These are phyloP conservation scores for Microbotryum scabiosae DNA, from an alignment of 1,284 basidiomycete species.

Conservation along the genomic window DNA sequence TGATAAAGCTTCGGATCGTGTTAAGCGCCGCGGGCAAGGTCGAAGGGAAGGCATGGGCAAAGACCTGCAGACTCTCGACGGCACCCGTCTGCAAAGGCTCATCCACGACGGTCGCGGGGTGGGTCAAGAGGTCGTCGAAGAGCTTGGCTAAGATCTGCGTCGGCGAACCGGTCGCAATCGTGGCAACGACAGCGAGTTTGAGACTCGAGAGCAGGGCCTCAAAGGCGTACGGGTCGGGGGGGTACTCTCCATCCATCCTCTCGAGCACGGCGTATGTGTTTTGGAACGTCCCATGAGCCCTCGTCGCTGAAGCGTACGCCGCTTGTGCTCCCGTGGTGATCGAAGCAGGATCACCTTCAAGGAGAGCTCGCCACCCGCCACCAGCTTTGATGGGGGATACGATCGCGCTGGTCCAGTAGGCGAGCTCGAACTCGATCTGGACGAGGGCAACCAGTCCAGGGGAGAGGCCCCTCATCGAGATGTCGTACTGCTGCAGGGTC, in stretches of 20 bases:
- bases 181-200: background rate
- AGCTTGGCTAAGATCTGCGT: slow-evolving; percentile 3
- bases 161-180: slow-evolving; percentile 1
- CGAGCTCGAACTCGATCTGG: slow-evolving; percentile 69
- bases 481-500: slow-evolving; percentile 67
- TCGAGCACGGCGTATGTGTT: slow-evolving; percentile 8
- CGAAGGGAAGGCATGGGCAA: slow-evolving; percentile 14
- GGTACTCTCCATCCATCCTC: background rate
- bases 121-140: slow-evolving; percentile 4
- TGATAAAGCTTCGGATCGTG: slow-evolving; percentile 6
- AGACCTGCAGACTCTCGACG: slow-evolving; percentile 11
- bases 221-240: slow-evolving; percentile 5
- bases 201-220: slow-evolving; percentile 4
- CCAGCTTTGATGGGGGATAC: background rate
- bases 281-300: slow-evolving; percentile 7
- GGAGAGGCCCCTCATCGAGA: slow-evolving; percentile 64
- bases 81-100: slow-evolving; percentile 7
- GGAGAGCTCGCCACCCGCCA: slow-evolving; percentile 1
- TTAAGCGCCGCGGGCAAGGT: background rate
- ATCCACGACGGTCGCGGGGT: slow-evolving; percentile 1
- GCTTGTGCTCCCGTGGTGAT: background rate
- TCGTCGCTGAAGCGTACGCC: background rate
- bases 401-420: slow-evolving; percentile 8
- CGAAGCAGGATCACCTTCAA: slow-evolving; percentile 1
- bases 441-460: slow-evolving; percentile 82